phyloP scores from a whole-genome alignment of 805 yeast genomes.

The Saccharomycopsis guyanensis region DNA sequence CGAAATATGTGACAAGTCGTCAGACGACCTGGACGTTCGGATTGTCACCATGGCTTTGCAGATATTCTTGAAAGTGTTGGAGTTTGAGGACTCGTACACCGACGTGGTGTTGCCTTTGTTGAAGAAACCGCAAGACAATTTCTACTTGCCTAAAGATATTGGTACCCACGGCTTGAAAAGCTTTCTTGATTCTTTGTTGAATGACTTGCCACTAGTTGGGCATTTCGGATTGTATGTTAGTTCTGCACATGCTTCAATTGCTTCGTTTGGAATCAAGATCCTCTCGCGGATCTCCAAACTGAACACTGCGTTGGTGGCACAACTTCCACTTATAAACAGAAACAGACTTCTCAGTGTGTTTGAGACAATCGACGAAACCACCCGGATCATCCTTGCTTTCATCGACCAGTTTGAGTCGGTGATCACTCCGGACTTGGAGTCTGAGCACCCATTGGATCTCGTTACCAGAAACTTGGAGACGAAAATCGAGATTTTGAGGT shows the following conservation, averaged over 20 bases:
- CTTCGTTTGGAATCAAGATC: constrained; percentile 45
- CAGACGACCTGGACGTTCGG: constrained; percentile 29
- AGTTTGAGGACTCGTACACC: constrained; percentile 52
- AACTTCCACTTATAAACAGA: constrained; percentile 34
- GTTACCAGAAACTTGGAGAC: constrained; percentile 30
- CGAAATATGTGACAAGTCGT: constrained; percentile 34
- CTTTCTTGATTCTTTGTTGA: constrained; percentile 64
- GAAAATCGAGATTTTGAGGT: constrained; percentile 53
- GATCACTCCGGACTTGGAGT: constrained; percentile 10
- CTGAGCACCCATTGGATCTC: background rate
- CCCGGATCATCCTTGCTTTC: constrained; percentile 63
- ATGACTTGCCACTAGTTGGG: constrained; percentile 63
- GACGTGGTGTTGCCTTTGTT: constrained; percentile 25
- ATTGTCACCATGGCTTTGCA: constrained; percentile 36
- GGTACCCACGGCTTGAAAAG: constrained; percentile 57
- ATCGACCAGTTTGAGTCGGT: constrained; percentile 56
- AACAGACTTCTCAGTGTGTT: constrained; percentile 63
- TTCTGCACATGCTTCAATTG: constrained; percentile 40
- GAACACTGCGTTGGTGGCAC: constrained; percentile 35
- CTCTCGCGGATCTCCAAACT: constrained; percentile 43
- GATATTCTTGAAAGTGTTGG: constrained; percentile 39
- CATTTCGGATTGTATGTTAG: constrained; percentile 74
- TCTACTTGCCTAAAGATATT: constrained; percentile 22
- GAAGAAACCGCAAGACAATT: constrained; percentile 27
- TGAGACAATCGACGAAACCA: constrained; percentile 72